Evolutionary conservation across 768 basidiomycete genomes (phyloP).

Genomic region (button mushroom (Agaricus bisporus)): DNA sequence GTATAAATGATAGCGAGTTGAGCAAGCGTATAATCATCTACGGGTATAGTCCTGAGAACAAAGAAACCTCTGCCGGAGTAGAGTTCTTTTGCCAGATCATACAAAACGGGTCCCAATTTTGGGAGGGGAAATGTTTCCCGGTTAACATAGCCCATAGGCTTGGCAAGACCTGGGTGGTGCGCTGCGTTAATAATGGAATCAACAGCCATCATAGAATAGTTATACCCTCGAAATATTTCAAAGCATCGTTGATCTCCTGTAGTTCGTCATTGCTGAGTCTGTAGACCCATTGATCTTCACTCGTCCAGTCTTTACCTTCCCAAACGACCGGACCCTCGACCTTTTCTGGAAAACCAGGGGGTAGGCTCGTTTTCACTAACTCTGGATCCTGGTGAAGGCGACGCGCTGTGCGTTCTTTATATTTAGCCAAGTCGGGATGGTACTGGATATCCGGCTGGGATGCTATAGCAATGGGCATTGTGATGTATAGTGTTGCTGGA

Average conservation of each 20-base stretch:
- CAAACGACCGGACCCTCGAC: conserved; percentile 32
- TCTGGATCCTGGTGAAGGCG: conserved; percentile 28
- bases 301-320: conserved; percentile 37
- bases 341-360: conserved; percentile 29
- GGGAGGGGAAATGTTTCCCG: conserved; percentile 39
- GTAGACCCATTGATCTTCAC: conserved; percentile 35
- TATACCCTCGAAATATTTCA: conserved; percentile 15
- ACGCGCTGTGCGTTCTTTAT: conserved; percentile 29
- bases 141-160: conserved; percentile 26
- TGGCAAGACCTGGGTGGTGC: neutral
- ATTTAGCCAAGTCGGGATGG: conserved; percentile 32
- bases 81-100: conserved; percentile 32
- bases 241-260: conserved; percentile 30
- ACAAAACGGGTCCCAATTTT: conserved; percentile 27
- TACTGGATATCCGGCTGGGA: conserved; percentile 33
- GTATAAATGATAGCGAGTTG: conserved; percentile 38
- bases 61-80: conserved; percentile 43
- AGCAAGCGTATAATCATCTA: conserved; percentile 32
- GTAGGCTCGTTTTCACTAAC: conserved; percentile 22
- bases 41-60: conserved; percentile 38
- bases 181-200: neutral
- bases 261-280: conserved; percentile 24
- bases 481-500: neutral
- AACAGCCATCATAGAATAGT: neutral
- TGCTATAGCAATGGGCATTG: neutral